phyloP scores from a whole-genome alignment of 257 asterid species.

The Solanum raphanifolium region DNA sequence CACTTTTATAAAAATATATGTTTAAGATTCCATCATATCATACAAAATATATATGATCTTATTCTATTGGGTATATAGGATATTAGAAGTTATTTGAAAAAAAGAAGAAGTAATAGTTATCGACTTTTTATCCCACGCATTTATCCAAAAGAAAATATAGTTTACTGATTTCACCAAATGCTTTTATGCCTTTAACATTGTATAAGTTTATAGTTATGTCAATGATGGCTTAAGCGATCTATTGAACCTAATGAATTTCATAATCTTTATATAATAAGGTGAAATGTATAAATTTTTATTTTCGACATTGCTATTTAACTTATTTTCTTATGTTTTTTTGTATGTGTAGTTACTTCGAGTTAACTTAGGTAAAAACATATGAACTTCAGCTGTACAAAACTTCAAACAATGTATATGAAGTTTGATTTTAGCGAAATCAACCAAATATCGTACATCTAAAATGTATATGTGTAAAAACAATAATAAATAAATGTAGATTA shows the following conservation, averaged over 20 bases:
- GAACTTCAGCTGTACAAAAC: fast-evolving
- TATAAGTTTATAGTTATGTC: not conserved
- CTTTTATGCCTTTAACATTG: not conserved
- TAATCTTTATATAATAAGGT: not conserved
- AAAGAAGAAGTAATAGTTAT: too few species aligned
- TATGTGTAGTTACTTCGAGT: fast-evolving
- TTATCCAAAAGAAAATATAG: not conserved
- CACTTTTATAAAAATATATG: too few species aligned
- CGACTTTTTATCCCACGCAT: fast-evolving
- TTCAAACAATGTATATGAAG: not conserved
- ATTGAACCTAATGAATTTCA: not conserved
- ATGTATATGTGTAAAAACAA: not conserved
- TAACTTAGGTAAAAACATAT: not conserved
- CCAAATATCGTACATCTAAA: not conserved
- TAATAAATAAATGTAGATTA: not conserved
- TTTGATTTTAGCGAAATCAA: not conserved
- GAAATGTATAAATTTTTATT: too few species aligned
- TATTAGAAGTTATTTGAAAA: not conserved
- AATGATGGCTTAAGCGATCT: not conserved
- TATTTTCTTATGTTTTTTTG: not conserved
- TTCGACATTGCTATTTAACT: not conserved
- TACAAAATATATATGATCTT: not conserved
- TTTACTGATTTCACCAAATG: not conserved
- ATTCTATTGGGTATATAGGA: not conserved
- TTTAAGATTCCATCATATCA: too few species aligned